Percentiles rank a stretch among this genome's conserved stretches.
These are phyloP conservation scores for Sphaceloma murrayae DNA, from an alignment of 2,329 filamentous ascomycete species.

Conservation along the genomic window DNA sequence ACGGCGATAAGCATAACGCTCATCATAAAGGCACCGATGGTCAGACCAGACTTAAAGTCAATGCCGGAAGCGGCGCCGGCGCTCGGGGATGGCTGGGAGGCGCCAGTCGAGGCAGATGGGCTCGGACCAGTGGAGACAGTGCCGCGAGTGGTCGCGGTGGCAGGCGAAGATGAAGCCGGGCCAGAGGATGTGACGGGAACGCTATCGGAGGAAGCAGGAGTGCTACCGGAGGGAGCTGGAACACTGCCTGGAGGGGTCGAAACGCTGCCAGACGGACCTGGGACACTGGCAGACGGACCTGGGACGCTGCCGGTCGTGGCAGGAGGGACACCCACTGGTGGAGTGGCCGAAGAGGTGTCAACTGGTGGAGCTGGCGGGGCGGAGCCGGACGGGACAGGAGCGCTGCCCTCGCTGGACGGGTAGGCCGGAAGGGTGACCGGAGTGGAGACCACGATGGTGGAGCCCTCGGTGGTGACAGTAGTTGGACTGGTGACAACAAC, in stretches of 20 bases:
- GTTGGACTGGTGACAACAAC: slow-evolving; percentile 14
- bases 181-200: neutral
- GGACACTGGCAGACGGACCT: neutral
- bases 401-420: slow-evolving; percentile 14
- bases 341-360: slow-evolving; percentile 8
- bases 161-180: neutral
- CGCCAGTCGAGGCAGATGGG: neutral
- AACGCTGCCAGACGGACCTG: neutral
- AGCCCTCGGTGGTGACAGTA: slow-evolving; percentile 9
- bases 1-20: slow-evolving; percentile 5
- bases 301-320: neutral
- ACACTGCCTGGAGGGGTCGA: neutral
- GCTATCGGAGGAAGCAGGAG: neutral
- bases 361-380: slow-evolving; percentile 7
- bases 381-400: neutral
- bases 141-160: slow-evolving; percentile 1
- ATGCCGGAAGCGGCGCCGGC: neutral
- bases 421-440: slow-evolving; percentile 10
- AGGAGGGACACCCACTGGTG: slow-evolving; percentile 4
- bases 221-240: slow-evolving; percentile 5
- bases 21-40: slow-evolving; percentile 11
- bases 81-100: slow-evolving; percentile 4
- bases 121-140: no score
- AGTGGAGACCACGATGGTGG: slow-evolving; percentile 13
- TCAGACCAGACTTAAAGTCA: slow-evolving; percentile 11